These are phyloP conservation scores for Tetrapisispora fleetii DNA, from an alignment of 805 yeast species.

Conservation along the genomic window DNA sequence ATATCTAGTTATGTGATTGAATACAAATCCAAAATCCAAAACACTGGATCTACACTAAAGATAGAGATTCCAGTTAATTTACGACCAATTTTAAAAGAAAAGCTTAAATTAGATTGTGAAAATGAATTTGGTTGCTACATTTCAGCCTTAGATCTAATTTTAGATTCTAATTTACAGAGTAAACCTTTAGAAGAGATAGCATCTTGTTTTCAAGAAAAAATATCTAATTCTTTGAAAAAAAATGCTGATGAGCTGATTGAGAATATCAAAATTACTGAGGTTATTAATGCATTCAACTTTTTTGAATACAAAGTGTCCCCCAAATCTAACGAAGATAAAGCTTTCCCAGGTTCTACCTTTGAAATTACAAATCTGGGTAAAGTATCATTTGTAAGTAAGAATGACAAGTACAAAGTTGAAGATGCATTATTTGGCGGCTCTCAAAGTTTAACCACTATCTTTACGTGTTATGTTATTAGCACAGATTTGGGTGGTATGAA, in stretches of 20 bases:
- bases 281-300: conserved; percentile 11
- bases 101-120: conserved; percentile 4
- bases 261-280: conserved; percentile 17
- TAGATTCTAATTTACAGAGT: background rate
- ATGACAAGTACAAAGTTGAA: conserved; percentile 8
- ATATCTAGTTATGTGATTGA: conserved; percentile 2
- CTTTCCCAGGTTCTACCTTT: conserved; percentile 17
- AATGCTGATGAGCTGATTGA: conserved; percentile 9
- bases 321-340: conserved; percentile 2
- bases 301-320: conserved; percentile 11
- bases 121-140: conserved; percentile 20
- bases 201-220: background rate
- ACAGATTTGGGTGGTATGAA: conserved; percentile 21
- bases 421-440: conserved; percentile 24
- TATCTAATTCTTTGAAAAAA: background rate
- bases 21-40: background rate
- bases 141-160: conserved; percentile 8
- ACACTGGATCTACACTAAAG: conserved; percentile 7
- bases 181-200: background rate
- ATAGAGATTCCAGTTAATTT: conserved; percentile 21
- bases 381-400: conserved; percentile 10
- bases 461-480: conserved; percentile 16
- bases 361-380: conserved; percentile 25
- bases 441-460: conserved; percentile 18
- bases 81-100: conserved; percentile 9